Conservation (phyloP, 2,329 filamentous ascomycete species). For the Claviceps quebecensis region DNA sequence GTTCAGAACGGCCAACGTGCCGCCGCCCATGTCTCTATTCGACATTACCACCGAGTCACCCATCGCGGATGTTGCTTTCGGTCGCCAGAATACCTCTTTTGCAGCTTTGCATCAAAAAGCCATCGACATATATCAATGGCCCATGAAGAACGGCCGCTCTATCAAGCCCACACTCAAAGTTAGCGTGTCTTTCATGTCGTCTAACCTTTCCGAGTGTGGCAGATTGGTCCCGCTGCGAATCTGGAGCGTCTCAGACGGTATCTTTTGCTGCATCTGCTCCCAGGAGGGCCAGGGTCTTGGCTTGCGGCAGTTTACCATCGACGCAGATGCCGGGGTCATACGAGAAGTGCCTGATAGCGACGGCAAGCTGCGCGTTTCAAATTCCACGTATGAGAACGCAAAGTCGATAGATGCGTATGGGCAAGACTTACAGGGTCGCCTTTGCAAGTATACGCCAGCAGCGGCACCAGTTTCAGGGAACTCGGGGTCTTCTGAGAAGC, state of each 20-base stretch:
- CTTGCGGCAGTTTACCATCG: conserved; percentile 12
- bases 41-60: conserved; percentile 51
- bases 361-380: conserved; percentile 14
- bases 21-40: conserved; percentile 82
- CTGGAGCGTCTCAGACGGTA: conserved; percentile 14
- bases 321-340: conserved; percentile 7
- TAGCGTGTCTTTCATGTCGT: conserved; percentile 24
- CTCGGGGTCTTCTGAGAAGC: background rate
- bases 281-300: conserved; percentile 11
- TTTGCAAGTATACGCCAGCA: conserved; percentile 25
- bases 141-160: conserved; percentile 41
- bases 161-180: conserved; percentile 27
- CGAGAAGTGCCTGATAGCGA: conserved; percentile 8
- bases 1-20: conserved; percentile 68
- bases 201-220: conserved; percentile 6
- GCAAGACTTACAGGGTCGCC: conserved; percentile 31
- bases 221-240: conserved; percentile 19
- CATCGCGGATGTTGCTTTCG: conserved; percentile 63
- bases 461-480: conserved; percentile 10
- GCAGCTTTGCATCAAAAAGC: conserved; percentile 56
- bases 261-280: conserved; percentile 20
- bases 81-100: conserved; percentile 47
- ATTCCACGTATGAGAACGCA: conserved; percentile 19
- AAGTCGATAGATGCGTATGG: conserved; percentile 22
- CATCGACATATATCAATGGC: conserved; percentile 58